Conservation (phyloP, 345 rosid species). For the Pseudoturritis turrita region DNA sequence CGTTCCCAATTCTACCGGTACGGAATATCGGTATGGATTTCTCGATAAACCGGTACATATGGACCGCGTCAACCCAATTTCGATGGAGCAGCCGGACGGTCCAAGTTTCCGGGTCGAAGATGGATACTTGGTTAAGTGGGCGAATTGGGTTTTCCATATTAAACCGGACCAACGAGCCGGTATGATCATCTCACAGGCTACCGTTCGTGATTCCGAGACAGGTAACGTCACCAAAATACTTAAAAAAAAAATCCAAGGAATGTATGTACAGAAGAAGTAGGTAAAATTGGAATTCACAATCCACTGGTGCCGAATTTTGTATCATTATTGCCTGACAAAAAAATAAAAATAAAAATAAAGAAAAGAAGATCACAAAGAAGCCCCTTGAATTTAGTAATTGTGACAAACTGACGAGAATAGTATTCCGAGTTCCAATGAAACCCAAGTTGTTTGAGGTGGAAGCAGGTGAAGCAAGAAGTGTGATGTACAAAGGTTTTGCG, state of each 20-base stretch:
- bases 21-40: constrained; percentile 33
- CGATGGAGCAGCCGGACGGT: constrained; percentile 72
- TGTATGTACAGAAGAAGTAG: too few species aligned
- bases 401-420: not conserved
- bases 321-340: too few species aligned
- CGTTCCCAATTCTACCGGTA: constrained; percentile 23
- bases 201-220: constrained; percentile 30
- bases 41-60: not conserved
- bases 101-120: constrained; percentile 58
- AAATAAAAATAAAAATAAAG: too few species aligned
- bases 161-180: constrained; percentile 38
- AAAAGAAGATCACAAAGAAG: too few species aligned
- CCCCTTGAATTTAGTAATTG: not conserved
- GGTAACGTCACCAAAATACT: not conserved
- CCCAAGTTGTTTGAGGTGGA: not conserved
- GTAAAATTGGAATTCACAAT: too few species aligned
- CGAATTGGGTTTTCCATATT: constrained; percentile 41
- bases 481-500: constrained; percentile 32
- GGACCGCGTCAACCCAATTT: constrained; percentile 54
- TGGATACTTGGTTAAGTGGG: constrained; percentile 50
- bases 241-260: too few species aligned
- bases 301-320: too few species aligned
- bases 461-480: constrained; percentile 26
- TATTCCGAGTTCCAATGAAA: not conserved
- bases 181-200: constrained; percentile 35